phyloP scores from a whole-genome alignment of 2,329 filamentous ascomycete genomes.

The Pseudopithomyces chartarum region DNA sequence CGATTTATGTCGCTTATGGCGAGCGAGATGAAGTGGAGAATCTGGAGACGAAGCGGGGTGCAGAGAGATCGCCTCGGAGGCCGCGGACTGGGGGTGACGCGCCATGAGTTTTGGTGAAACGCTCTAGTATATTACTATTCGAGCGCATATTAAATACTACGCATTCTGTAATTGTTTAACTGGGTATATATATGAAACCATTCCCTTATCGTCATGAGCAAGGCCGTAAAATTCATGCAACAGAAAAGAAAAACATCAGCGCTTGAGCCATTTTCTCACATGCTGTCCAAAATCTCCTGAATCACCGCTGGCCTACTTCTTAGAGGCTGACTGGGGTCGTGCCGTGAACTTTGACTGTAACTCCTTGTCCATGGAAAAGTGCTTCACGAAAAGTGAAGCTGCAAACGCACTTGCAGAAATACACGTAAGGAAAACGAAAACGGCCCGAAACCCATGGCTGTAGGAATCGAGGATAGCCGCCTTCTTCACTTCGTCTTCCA shows the following conservation, averaged over 20 bases:
- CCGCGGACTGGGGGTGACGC: no score
- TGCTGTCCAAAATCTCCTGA: not conserved
- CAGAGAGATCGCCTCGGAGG: no score
- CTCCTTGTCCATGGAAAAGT: constrained; percentile 38
- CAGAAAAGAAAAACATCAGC: not conserved
- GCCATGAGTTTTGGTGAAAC: not conserved
- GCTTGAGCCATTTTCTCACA: not conserved
- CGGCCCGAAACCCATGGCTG: constrained; percentile 28
- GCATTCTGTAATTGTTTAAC: not conserved
- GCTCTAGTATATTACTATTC: not conserved
- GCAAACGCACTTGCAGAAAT: constrained; percentile 29
- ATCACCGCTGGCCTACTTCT: not conserved
- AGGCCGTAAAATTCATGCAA: not conserved
- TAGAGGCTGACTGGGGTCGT: not conserved
- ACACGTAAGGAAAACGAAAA: constrained; percentile 30
- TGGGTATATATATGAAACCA: not conserved
- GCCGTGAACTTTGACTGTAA: constrained; percentile 27
- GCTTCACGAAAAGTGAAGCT: constrained; percentile 32
- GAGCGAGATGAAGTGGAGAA: no score
- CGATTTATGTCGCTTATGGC: no score
- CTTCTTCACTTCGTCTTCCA: constrained; percentile 22
- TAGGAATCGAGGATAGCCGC: constrained; percentile 29
- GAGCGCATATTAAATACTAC: not conserved
- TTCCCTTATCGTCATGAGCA: no score
- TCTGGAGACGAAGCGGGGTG: no score